A percentile compares a stretch with the other conserved stretches of the same genome.
These are phyloP conservation scores for Leccinum variicolor DNA, from an alignment of 768 basidiomycete genomes.

Conservation along the genomic window DNA sequence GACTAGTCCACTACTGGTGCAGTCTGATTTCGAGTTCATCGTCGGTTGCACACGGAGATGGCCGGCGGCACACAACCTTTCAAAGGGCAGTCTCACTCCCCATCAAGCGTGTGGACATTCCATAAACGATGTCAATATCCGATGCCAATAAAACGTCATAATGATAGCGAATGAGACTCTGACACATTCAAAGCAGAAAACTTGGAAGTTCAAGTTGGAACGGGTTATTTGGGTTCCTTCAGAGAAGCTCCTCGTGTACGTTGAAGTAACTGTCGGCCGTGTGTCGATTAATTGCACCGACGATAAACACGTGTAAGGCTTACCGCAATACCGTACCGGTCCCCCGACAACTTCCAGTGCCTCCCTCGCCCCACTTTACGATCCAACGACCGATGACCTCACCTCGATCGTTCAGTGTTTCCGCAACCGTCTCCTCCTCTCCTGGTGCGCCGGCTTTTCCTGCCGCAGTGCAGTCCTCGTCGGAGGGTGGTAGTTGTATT, in stretches of 20 bases:
- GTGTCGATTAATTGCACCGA: background rate
- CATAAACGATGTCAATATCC: background rate
- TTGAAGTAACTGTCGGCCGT: slow-evolving; percentile 42
- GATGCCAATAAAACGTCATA: background rate
- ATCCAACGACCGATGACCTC: slow-evolving; percentile 72
- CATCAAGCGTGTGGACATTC: background rate
- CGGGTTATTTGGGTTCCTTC: slow-evolving; percentile 2
- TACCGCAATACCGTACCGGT: slow-evolving; percentile 68
- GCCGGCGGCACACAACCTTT: background rate
- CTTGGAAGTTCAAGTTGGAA: background rate
- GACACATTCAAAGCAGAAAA: background rate
- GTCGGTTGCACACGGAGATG: background rate
- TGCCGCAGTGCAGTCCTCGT: slow-evolving; percentile 31
- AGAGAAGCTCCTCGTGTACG: slow-evolving; percentile 49
- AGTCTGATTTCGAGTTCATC: background rate
- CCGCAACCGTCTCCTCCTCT: slow-evolving; percentile 75
- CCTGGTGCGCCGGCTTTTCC: slow-evolving; percentile 39
- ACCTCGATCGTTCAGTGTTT: slow-evolving; percentile 59
- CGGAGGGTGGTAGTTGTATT: slow-evolving; percentile 42
- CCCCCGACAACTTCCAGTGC: slow-evolving; percentile 58
- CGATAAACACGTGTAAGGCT: slow-evolving; percentile 14
- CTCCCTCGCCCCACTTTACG: slow-evolving; percentile 68
- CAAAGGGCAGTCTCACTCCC: background rate
- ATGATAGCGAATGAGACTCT: background rate
- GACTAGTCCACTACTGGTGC: background rate